Conservation (phyloP, 1,284 basidiomycete species). For the Rhodotorula sp. region DNA sequence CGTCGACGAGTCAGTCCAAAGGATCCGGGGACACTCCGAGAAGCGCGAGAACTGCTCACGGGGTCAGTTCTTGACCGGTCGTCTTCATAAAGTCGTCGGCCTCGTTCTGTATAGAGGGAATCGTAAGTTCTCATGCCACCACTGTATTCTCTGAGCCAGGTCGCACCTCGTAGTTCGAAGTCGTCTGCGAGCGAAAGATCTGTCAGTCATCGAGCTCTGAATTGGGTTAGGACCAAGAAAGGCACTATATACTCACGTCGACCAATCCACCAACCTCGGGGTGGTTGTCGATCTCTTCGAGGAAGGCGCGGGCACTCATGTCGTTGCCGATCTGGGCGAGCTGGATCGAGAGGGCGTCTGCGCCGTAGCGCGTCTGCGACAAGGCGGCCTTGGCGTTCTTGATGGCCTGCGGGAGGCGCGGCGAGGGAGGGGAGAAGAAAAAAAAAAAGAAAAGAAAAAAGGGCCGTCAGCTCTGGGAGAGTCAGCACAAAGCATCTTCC, state of each 20-base stretch:
- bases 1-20: no score
- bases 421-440: no score
- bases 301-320: conserved; percentile 44
- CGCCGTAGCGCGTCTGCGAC: conserved; percentile 50
- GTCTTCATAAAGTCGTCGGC: conserved; percentile 16
- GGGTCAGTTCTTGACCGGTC: conserved; percentile 5
- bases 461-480: no score
- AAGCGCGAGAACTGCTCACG: neutral
- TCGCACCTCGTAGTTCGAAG: neutral
- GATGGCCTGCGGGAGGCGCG: conserved; percentile 40
- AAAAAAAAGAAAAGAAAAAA: neutral
- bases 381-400: conserved; percentile 49
- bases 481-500: no score
- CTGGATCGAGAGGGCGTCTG: conserved; percentile 52
- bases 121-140: no score
- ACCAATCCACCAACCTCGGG: conserved; percentile 16
- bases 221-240: no score
- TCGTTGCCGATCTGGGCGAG: conserved; percentile 54
- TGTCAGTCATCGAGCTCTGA: no score
- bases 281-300: conserved; percentile 53
- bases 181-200: neutral
- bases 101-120: neutral
- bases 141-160: neutral
- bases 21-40: no score
- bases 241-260: conserved; percentile 3